Evolutionary conservation across 164 flowering plant genomes (phyloP).

Genomic region (Vitis riparia): DNA sequence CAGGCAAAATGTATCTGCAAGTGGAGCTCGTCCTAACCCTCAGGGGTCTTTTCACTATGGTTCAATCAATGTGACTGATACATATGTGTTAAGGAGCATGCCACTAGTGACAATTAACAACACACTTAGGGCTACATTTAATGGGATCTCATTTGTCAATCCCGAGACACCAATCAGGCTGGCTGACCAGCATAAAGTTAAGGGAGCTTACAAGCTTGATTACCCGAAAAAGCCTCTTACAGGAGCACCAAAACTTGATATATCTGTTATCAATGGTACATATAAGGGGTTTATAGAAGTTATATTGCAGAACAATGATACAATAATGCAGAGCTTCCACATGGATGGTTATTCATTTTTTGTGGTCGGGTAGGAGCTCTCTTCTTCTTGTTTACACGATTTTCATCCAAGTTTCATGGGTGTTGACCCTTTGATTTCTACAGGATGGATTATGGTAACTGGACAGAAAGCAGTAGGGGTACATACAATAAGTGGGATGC

Average conservation of each 20-base stretch:
- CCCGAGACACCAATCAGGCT: conserved; percentile 67
- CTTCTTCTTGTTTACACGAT: neutral
- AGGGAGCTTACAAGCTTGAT: conserved; percentile 66
- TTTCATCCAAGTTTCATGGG: neutral
- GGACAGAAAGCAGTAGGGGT: conserved; percentile 70
- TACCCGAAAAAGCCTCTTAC: conserved; percentile 48
- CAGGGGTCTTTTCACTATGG: conserved; percentile 85
- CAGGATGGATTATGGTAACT: conserved; percentile 87
- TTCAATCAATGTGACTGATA: conserved; percentile 54
- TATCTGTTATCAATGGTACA: conserved; percentile 64
- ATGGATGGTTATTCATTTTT: conserved; percentile 75
- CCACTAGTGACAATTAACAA: conserved; percentile 50
- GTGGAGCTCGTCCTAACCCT: conserved; percentile 89
- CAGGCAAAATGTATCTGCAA: conserved; percentile 65
- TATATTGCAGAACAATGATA: conserved; percentile 72
- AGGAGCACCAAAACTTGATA: conserved; percentile 38
- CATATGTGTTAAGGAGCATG: conserved; percentile 40
- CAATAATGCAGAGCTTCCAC: conserved; percentile 62
- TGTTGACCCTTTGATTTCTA: neutral
- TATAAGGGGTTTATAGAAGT: conserved; percentile 71
- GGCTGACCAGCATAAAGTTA: conserved; percentile 52
- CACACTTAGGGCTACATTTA: conserved; percentile 44
- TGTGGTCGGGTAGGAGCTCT: conserved; percentile 63
- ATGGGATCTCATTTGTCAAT: conserved; percentile 63
- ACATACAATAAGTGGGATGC: conserved; percentile 89